phyloP scores from a whole-genome alignment of 768 basidiomycete genomes.

The Kondoa subrosea region DNA sequence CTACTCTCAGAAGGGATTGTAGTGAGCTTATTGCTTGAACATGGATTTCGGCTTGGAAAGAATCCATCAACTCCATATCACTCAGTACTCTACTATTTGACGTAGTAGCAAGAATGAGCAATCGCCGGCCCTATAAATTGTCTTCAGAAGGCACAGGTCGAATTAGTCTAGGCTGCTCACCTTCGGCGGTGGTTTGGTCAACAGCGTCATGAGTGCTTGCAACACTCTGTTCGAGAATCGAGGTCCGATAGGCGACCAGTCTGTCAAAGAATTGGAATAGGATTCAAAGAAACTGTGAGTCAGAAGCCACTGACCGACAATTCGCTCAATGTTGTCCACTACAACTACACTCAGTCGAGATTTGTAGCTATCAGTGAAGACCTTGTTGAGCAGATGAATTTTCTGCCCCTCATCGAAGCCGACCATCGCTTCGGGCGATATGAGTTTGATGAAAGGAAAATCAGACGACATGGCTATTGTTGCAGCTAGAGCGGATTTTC shows the following conservation, averaged over 20 bases:
- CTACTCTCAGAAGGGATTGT: slow-evolving; percentile 52
- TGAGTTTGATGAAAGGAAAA: slow-evolving; percentile 94
- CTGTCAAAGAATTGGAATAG: slow-evolving; percentile 34
- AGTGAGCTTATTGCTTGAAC: slow-evolving; percentile 67
- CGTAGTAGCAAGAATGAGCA: slow-evolving; percentile 80
- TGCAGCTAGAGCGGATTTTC: slow-evolving; percentile 87
- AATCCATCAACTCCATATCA: slow-evolving; percentile 74
- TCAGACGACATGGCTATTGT: slow-evolving; percentile 83
- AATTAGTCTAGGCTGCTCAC: slow-evolving; percentile 40
- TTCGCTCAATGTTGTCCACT: slow-evolving; percentile 80
- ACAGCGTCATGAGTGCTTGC: slow-evolving; percentile 72
- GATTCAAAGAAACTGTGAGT: neutral
- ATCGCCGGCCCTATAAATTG: slow-evolving; percentile 55
- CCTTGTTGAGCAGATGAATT: slow-evolving; percentile 72
- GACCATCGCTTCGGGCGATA: slow-evolving; percentile 92
- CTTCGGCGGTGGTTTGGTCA: slow-evolving; percentile 81
- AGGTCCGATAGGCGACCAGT: slow-evolving; percentile 94
- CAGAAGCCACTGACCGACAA: slow-evolving; percentile 49
- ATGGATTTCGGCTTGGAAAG: slow-evolving; percentile 70
- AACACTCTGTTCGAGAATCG: slow-evolving; percentile 87
- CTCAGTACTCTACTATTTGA: slow-evolving; percentile 69
- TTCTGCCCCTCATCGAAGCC: slow-evolving; percentile 87
- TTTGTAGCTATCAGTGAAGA: slow-evolving; percentile 91
- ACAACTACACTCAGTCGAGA: slow-evolving; percentile 91
- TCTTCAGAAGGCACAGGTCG: slow-evolving; percentile 1